Evolutionary conservation across 768 basidiomycete genomes (phyloP), one percentile per base, ranked within the genome.

Genomic region (Pisolithus albus): DNA sequence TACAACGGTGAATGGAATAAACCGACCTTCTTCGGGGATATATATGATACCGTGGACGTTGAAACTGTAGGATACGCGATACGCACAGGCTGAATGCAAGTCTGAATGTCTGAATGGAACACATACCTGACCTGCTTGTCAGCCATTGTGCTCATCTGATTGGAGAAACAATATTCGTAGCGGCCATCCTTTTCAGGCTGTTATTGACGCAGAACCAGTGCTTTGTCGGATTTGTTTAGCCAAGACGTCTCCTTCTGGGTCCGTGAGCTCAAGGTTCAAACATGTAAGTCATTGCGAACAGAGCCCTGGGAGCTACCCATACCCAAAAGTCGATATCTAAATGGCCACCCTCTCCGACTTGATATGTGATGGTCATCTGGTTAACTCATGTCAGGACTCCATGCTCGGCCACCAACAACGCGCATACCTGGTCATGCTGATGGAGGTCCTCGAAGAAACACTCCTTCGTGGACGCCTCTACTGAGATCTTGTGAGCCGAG

Each of bases 311-410:
- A 32, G 8, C 30, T 10, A 24, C 64, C 70, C 61, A 5, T 57
- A 95, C 93, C 88, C 86, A 95, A 65, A 98, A 98, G 70, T 99
- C 95, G 53, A 99, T 91, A 70, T 99, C 96, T 46, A 98, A 71
- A 65, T 97, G 90, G 1, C 96, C 95, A 23, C 96, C 96, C 41
- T 91, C 92, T 48, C 92, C 94, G 7, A 98, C 96, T 77, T 99
- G 96, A 66, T 98, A 99, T 37, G 95, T 96, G 46, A 99, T 89
- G 23, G 95, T 95, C 96, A 99, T 98, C 94, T 97, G 61, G 32
- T 49, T 11, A 30, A 10, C 18, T 32, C 30, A 46, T 16, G 23
- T 54, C 18, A 42, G 37, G 40, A 28, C 38, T 23, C 13, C 28
- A 46, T 26, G 45, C 44, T 39, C 28, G 23, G 3, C 26, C 10